A percentile compares a stretch with the other conserved stretches of the same genome.
These are phyloP conservation scores for Linum tenue DNA, from an alignment of 345 rosid genomes.

Conservation along the genomic window DNA sequence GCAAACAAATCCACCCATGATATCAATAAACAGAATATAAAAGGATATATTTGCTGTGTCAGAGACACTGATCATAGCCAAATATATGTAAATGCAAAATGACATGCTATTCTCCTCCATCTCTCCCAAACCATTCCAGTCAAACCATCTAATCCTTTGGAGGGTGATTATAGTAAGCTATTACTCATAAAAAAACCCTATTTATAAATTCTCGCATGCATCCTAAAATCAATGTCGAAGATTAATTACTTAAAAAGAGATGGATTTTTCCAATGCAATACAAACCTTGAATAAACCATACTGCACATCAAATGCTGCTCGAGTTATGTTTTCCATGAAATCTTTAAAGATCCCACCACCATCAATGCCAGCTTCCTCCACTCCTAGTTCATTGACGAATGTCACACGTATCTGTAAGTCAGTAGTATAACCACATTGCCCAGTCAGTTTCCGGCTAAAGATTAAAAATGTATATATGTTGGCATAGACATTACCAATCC, in stretches of 20 bases:
- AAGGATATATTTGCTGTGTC: background rate
- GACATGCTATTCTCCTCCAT: background rate
- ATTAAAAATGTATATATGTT: constrained; percentile 6
- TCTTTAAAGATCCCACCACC: constrained; percentile 99
- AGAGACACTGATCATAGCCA: background rate
- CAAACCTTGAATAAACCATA: constrained; percentile 91
- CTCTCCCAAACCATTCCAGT: background rate
- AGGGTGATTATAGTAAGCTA: background rate
- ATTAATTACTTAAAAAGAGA: background rate
- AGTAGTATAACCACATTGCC: constrained; percentile 17
- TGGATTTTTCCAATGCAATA: background rate
- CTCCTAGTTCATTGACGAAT: constrained; percentile 95
- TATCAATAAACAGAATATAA: too few species aligned
- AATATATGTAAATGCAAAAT: background rate
- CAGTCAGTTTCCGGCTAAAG: constrained; percentile 6
- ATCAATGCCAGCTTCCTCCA: constrained; percentile 99
- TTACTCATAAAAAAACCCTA: background rate
- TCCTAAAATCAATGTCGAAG: background rate
- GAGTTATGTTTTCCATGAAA: constrained; percentile 96
- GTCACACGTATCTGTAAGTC: constrained; percentile 77
- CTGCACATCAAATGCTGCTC: constrained; percentile 96
- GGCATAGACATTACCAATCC: constrained; percentile 49
- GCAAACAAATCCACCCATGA: constrained; percentile 15
- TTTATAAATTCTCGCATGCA: background rate
- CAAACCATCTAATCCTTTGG: background rate